These are phyloP conservation scores for Apiotrichum gracile DNA, from an alignment of 1,284 basidiomycete species.

Conservation along the genomic window DNA sequence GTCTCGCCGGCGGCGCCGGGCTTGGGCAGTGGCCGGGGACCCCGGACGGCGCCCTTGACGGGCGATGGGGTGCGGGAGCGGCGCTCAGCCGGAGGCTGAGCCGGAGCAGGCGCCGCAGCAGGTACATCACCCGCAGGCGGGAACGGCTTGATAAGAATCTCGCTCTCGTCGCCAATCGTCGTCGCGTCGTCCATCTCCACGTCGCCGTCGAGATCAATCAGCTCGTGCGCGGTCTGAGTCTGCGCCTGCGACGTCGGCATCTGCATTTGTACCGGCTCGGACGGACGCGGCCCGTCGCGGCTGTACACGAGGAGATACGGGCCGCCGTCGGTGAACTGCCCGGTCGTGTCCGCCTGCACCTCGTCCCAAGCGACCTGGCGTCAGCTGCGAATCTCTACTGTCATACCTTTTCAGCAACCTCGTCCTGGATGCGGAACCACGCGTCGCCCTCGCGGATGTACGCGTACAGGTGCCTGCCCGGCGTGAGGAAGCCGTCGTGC, in stretches of 20 bases:
- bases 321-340: conserved; percentile 41
- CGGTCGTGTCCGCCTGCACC: conserved; percentile 30
- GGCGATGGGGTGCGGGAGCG: not conserved
- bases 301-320: conserved; percentile 35
- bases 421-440: conserved; percentile 40
- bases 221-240: not conserved
- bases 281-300: conserved; percentile 19
- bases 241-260: not conserved
- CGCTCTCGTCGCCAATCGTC: not conserved
- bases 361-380: conserved; percentile 26
- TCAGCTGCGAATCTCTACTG: not conserved
- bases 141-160: not conserved
- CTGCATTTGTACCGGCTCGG: not conserved
- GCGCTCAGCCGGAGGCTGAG: not conserved
- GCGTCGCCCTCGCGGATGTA: conserved; percentile 25
- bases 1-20: too few species aligned
- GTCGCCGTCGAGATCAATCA: not conserved
- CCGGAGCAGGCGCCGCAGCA: not conserved
- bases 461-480: conserved; percentile 30
- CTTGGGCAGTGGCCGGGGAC: not conserved
- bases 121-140: not conserved
- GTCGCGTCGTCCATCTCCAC: not conserved
- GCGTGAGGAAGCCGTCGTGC: conserved; percentile 36
- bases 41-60: not conserved
- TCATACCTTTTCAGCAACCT: conserved; percentile 25